These are phyloP conservation scores for Xylaria sp. DNA, from an alignment of 2,329 filamentous ascomycete species.

Conservation along the genomic window DNA sequence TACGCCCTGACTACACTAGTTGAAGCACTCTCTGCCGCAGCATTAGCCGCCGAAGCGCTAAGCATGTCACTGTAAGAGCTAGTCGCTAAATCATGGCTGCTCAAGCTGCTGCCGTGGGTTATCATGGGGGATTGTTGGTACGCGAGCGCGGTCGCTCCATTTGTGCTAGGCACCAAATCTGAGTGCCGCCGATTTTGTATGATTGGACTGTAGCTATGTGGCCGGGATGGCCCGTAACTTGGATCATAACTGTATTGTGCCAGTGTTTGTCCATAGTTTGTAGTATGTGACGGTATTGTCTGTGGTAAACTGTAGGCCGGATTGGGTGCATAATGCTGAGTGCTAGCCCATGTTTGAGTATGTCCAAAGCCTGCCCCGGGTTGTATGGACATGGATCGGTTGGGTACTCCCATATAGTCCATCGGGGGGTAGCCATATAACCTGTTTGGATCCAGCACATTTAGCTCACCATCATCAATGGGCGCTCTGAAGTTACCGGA, in stretches of 20 bases:
- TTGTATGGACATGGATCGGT: slow-evolving; percentile 43
- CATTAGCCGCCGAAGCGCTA: slow-evolving; percentile 27
- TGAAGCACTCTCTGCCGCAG: slow-evolving; percentile 17
- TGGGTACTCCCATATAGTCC: slow-evolving; percentile 22
- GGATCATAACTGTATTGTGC: slow-evolving; percentile 24
- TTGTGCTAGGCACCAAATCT: slow-evolving; percentile 26
- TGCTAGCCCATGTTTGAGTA: slow-evolving; percentile 24
- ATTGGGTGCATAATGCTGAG: slow-evolving; percentile 15
- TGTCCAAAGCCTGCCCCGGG: slow-evolving; percentile 10
- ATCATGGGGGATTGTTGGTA: slow-evolving; percentile 36
- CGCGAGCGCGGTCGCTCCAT: slow-evolving; percentile 28
- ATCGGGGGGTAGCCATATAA: not conserved
- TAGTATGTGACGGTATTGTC: slow-evolving; percentile 28
- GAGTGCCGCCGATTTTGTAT: slow-evolving; percentile 35
- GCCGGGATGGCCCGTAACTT: slow-evolving; percentile 27
- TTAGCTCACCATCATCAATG: slow-evolving; percentile 62
- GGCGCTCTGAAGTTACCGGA: slow-evolving; percentile 75
- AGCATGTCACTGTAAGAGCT: slow-evolving; percentile 37
- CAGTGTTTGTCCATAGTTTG: slow-evolving; percentile 4
- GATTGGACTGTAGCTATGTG: slow-evolving; percentile 9
- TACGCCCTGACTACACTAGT: slow-evolving; percentile 13
- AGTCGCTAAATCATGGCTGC: slow-evolving; percentile 28
- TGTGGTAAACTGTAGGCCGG: slow-evolving; percentile 28
- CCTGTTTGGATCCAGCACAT: slow-evolving; percentile 18
- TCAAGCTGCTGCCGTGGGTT: slow-evolving; percentile 26